A percentile compares a stretch with the other conserved stretches of the same genome.
Evolutionary conservation across 2,329 filamentous ascomycete genomes (phyloP).

Genomic region (Fusarium euwallaceae): DNA sequence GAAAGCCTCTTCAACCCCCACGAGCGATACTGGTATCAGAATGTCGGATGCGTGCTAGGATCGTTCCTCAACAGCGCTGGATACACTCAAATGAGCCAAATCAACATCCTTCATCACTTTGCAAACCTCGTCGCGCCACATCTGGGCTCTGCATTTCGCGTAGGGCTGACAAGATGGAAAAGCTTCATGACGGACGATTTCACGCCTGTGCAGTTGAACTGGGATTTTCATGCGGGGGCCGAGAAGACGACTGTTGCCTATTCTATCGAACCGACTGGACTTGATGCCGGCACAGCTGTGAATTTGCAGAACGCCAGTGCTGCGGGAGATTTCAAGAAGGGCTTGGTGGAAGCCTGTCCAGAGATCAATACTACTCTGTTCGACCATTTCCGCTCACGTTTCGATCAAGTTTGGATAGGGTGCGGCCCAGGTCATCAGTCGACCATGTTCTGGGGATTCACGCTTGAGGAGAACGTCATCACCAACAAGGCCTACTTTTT

Average conservation of each 20-base stretch:
- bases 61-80: not conserved
- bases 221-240: constrained; percentile 48
- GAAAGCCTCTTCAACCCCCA: not conserved
- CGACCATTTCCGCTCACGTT: constrained; percentile 4
- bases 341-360: constrained; percentile 4
- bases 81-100: not conserved
- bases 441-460: constrained; percentile 24
- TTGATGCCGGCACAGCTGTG: constrained; percentile 42
- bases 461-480: not conserved
- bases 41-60: not conserved
- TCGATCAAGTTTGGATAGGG: not conserved
- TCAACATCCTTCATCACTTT: constrained; percentile 7
- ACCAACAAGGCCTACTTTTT: constrained; percentile 24
- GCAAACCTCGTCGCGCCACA: constrained; percentile 1
- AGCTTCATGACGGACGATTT: constrained; percentile 58
- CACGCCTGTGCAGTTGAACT: constrained; percentile 55
- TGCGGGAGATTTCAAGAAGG: not conserved
- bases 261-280: constrained; percentile 50
- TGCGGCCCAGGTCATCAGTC: not conserved
- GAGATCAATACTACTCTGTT: not conserved
- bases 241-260: constrained; percentile 48
- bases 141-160: not conserved
- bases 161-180: constrained; percentile 39
- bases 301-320: constrained; percentile 44
- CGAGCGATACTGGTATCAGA: constrained; percentile 10